Conservation (phyloP, 2,329 filamentous ascomycete genomes). For the Pseudophaeomoniella oleicola region DNA sequence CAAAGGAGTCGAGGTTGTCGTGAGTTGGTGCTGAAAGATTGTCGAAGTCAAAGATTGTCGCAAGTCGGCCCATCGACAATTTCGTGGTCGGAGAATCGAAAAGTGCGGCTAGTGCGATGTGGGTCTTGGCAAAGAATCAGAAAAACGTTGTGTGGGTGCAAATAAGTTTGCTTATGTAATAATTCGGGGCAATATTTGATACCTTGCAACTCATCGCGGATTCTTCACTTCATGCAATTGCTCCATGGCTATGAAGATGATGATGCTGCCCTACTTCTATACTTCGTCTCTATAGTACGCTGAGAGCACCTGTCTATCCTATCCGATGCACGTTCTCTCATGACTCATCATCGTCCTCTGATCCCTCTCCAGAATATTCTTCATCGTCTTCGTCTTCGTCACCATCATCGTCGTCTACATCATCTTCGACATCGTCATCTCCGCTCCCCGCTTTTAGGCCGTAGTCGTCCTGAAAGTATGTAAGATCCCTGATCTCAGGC, state of each 20-base stretch:
- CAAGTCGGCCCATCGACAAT: neutral
- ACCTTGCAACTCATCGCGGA: too few species aligned
- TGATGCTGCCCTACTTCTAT: too few species aligned
- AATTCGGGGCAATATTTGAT: too few species aligned
- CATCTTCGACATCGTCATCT: conserved; percentile 43
- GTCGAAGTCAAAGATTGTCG: neutral
- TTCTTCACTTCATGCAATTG: too few species aligned
- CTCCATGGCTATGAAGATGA: too few species aligned
- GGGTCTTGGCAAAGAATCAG: neutral
- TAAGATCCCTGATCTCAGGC: conserved; percentile 57
- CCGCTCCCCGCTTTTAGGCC: conserved; percentile 53
- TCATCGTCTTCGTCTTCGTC: conserved; percentile 29
- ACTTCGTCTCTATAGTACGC: too few species aligned
- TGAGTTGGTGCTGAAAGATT: neutral
- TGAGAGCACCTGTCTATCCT: too few species aligned
- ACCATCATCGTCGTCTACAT: conserved; percentile 42
- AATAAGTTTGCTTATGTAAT: neutral
- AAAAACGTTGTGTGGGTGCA: neutral
- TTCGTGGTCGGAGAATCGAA: neutral
- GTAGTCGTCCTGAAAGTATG: conserved; percentile 80
- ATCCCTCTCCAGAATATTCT: conserved; percentile 31
- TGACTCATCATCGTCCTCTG: conserved; percentile 34
- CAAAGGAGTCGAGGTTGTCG: neutral
- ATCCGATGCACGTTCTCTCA: too few species aligned
- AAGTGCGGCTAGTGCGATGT: neutral